Conservation (phyloP, 2,329 filamentous ascomycete species). For the Gyromitra esculenta region DNA sequence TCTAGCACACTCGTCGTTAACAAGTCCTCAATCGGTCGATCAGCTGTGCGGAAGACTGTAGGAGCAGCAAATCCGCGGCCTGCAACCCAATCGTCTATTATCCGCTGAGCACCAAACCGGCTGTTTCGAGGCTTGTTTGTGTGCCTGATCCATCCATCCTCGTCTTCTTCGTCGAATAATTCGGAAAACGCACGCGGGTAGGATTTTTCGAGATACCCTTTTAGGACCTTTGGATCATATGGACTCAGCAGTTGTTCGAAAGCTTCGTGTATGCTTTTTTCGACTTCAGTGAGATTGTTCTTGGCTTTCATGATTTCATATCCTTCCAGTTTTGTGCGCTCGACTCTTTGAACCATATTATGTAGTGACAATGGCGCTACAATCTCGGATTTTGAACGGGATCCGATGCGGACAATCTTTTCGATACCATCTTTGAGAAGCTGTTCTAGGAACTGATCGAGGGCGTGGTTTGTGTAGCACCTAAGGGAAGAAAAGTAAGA, state of each 20-base stretch:
- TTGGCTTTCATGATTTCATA: conserved; percentile 8
- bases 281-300: not conserved
- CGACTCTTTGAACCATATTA: conserved; percentile 15
- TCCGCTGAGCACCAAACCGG: not conserved
- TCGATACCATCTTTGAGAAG: conserved; percentile 64
- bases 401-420: conserved; percentile 71
- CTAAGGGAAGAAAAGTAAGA: conserved; percentile 38
- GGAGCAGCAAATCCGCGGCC: conserved; percentile 10
- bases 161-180: conserved; percentile 34
- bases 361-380: conserved; percentile 59
- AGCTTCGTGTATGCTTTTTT: conserved; percentile 10
- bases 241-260: conserved; percentile 29
- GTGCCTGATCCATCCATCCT: conserved; percentile 19
- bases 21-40: conserved; percentile 28
- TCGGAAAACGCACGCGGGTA: conserved; percentile 5
- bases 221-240: conserved; percentile 12
- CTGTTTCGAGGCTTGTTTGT: not conserved
- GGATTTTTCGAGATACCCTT: conserved; percentile 31
- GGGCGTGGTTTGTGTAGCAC: conserved; percentile 67
- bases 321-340: conserved; percentile 18
- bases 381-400: conserved; percentile 67
- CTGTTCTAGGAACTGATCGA: conserved; percentile 71
- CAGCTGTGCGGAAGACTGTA: not conserved
- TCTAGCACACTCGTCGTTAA: not conserved
- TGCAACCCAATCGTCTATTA: conserved; percentile 30